Percentiles rank a stretch among this genome's conserved stretches.
Evolutionary conservation across 257 asterid genomes (phyloP).

Genomic region (Gynochthodes officinalis): DNA sequence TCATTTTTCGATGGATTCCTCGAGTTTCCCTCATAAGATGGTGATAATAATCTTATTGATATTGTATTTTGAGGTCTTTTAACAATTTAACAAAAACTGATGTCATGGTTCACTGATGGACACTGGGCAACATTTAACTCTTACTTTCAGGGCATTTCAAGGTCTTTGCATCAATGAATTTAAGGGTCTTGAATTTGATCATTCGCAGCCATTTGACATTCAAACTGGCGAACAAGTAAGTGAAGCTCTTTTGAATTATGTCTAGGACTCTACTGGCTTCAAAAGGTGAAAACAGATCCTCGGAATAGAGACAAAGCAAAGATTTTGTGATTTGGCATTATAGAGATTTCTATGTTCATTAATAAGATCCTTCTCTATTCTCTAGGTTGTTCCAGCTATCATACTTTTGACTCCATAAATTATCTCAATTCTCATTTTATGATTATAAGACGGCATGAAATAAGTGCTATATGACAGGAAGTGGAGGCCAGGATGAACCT

Average conservation of each 20-base stretch:
- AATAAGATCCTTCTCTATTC: background rate
- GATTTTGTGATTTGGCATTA: background rate
- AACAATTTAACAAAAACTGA: background rate
- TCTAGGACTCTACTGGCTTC: conserved; percentile 7
- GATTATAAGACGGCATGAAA: background rate
- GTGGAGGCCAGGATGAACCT: background rate
- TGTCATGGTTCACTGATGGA: background rate
- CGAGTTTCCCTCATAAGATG: conserved; percentile 90
- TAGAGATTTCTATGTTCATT: background rate
- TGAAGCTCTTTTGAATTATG: conserved; percentile 6
- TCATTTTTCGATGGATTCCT: conserved; percentile 94
- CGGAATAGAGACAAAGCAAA: background rate
- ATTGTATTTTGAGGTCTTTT: background rate
- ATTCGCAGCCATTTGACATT: conserved; percentile 66
- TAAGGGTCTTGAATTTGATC: conserved; percentile 84
- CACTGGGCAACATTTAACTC: background rate
- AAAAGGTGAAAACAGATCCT: conserved; percentile 8
- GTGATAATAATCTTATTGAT: conserved; percentile 29
- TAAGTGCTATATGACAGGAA: background rate
- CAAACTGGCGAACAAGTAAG: conserved; percentile 96
- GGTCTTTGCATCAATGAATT: conserved; percentile 95
- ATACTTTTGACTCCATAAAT: background rate
- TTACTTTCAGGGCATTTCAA: conserved; percentile 82
- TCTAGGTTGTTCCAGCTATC: background rate
- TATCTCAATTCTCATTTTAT: background rate